Evolutionary conservation across 306 rosid species (phyloP), one percentile per base, ranked within the genome.

Genomic region (Sesbania bispinosa): DNA sequence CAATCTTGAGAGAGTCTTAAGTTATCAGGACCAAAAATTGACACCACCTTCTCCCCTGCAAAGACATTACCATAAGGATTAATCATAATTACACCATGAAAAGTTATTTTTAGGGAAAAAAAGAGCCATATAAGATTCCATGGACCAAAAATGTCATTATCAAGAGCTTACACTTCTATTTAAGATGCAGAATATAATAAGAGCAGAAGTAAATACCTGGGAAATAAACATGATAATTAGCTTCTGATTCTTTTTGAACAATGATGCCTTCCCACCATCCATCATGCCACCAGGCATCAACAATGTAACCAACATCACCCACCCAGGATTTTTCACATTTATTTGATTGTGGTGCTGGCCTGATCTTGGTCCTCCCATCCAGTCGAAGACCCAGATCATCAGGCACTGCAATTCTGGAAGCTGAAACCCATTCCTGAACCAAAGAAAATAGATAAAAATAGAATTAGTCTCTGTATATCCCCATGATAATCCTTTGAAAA

Each of bases 211-310:
- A 4, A 71, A 11, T 48, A 93, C 98, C 98, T 82, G 94, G 96
- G 62, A 87, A 90, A 87, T 84, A 87, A 51, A 93, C 86, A 15
- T 65, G 82, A 21, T 77, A 68, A 63, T 51, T 80, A 19, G 84
- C 79, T 51, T 84, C 92, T 2, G 73, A 63, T 51, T 82, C 90
- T 67, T 73, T 90, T 41, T 24, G 75, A 60, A 93, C 64, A 33
- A 90, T 54, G 6, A 93, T 76, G 77, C 98, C 98, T 82, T 93
- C 98, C 98, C 98, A 93, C 98, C 98, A 93, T 23, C 97, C 97
- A 67, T 90, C 92, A 52, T 90, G 85, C 94, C 89, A 47, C 98
- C 97, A 90, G 14, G 77, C 94, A 75, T 93, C 98, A 1, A 93
- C 96, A 74, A 81, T 14, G 51, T 86, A 60, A 67, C 97, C 97